Evolutionary conservation across 495 filamentous ascomycete genomes (phyloP).

Genomic region (Hypomontagnella monticulosa): DNA sequence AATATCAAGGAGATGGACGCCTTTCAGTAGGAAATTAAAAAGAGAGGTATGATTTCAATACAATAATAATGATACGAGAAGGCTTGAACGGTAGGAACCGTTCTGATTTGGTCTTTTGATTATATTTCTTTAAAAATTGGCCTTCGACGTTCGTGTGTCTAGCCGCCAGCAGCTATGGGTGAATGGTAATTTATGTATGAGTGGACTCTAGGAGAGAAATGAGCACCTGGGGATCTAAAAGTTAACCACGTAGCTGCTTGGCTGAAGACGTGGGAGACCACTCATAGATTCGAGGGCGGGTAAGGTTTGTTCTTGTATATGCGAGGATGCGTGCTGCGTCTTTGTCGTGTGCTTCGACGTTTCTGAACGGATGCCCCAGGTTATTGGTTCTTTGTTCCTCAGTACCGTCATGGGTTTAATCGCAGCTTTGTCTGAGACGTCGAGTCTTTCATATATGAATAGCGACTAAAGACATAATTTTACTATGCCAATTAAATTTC

Average conservation of each 20-base stretch:
- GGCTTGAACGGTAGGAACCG: slow-evolving; percentile 7
- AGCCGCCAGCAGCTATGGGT: slow-evolving; percentile 47
- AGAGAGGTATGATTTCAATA: neutral
- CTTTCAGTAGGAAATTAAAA: neutral
- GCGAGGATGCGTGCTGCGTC: slow-evolving; percentile 25
- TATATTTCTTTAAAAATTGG: slow-evolving; percentile 13
- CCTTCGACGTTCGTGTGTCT: slow-evolving; percentile 40
- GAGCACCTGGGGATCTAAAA: slow-evolving; percentile 41
- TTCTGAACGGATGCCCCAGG: slow-evolving; percentile 29
- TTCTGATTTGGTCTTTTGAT: slow-evolving; percentile 7
- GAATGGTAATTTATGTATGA: slow-evolving; percentile 35
- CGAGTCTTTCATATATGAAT: slow-evolving; percentile 41
- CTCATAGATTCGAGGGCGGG: slow-evolving; percentile 36
- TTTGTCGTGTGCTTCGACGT: slow-evolving; percentile 39
- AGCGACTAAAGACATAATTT: slow-evolving; percentile 20
- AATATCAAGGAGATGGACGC: neutral
- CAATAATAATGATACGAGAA: slow-evolving; percentile 19
- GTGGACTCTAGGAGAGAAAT: slow-evolving; percentile 34
- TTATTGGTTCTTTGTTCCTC: slow-evolving; percentile 39
- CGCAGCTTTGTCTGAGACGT: slow-evolving; percentile 38
- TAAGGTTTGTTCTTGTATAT: slow-evolving; percentile 45
- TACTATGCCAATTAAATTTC: slow-evolving; percentile 12
- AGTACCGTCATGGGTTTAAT: slow-evolving; percentile 28
- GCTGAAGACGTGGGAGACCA: slow-evolving; percentile 24
- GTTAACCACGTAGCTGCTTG: slow-evolving; percentile 40